phyloP scores from a whole-genome alignment of 768 basidiomycete species.

The Podaxis pistillaris region DNA sequence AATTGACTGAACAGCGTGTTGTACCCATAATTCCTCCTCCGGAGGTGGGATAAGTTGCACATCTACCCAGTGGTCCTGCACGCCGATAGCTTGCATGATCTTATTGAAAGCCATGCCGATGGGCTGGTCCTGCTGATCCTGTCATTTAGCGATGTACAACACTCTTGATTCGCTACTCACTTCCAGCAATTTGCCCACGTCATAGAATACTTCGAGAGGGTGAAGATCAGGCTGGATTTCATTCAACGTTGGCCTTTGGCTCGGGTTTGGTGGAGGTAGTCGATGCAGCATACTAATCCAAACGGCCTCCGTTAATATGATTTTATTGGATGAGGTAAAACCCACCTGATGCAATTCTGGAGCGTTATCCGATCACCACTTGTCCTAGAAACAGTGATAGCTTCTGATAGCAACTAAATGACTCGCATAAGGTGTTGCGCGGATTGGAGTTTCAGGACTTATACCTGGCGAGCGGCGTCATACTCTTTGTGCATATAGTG shows the following conservation, averaged over 20 bases:
- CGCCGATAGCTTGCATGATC: constrained; percentile 60
- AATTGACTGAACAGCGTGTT: constrained; percentile 71
- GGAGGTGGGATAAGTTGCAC: constrained; percentile 44
- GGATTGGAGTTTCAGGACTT: not conserved
- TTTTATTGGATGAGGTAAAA: not conserved
- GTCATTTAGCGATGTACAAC: not conserved
- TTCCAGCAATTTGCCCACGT: constrained; percentile 73
- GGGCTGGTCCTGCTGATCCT: constrained; percentile 58
- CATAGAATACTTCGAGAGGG: constrained; percentile 73
- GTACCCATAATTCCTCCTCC: constrained; percentile 66
- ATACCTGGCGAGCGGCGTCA: constrained; percentile 66
- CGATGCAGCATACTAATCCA: constrained; percentile 65
- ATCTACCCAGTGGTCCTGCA: constrained; percentile 75
- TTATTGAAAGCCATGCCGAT: constrained; percentile 66
- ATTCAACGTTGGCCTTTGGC: constrained; percentile 54
- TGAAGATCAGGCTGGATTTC: constrained; percentile 76
- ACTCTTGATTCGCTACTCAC: constrained; percentile 26
- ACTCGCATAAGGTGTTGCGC: not conserved
- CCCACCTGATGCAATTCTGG: constrained; percentile 77
- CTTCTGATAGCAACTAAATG: constrained; percentile 67
- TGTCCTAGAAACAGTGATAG: constrained; percentile 73
- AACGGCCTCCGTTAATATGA: constrained; percentile 6
- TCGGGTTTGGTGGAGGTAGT: constrained; percentile 50
- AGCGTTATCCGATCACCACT: constrained; percentile 69
- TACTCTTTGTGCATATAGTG: constrained; percentile 72